These are phyloP conservation scores for Globisporangium carolinianum DNA, from an alignment of 352 stramenopile genomes.

Conservation along the genomic window DNA sequence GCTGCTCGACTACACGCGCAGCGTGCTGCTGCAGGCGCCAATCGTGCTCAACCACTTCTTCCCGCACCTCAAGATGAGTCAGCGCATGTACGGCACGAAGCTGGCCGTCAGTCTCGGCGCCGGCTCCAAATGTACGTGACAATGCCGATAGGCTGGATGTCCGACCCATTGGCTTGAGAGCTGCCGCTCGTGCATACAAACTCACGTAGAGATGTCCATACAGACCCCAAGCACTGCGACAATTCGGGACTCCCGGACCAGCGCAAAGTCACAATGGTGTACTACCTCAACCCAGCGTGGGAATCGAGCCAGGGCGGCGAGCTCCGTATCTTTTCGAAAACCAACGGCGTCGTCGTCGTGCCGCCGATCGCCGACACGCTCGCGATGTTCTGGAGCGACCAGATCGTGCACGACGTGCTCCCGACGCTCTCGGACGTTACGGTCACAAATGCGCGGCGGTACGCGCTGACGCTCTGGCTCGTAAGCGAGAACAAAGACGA, in stretches of 20 bases:
- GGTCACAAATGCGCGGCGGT: slow-evolving; percentile 27
- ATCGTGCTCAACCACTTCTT: slow-evolving; percentile 41
- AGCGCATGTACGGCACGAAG: slow-evolving; percentile 38
- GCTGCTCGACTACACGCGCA: slow-evolving; percentile 45
- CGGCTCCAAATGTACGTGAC: slow-evolving; percentile 34
- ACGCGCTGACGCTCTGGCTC: slow-evolving; percentile 89
- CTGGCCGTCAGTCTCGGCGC: slow-evolving; percentile 41
- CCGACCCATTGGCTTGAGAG: not conserved
- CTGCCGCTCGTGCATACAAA: not conserved
- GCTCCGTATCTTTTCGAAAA: slow-evolving; percentile 38
- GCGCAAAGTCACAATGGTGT: slow-evolving; percentile 64
- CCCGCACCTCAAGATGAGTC: slow-evolving; percentile 39
- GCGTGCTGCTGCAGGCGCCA: slow-evolving; percentile 38
- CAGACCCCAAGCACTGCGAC: slow-evolving; percentile 52
- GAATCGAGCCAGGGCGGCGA: slow-evolving; percentile 40
- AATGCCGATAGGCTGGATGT: not conserved
- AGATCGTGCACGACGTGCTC: slow-evolving; percentile 80
- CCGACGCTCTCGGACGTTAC: slow-evolving; percentile 39
- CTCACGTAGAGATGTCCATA: not conserved
- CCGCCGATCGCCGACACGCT: slow-evolving; percentile 65
- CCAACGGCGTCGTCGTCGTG: slow-evolving; percentile 39
- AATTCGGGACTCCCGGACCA: slow-evolving; percentile 39
- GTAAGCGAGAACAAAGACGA: slow-evolving; percentile 36
- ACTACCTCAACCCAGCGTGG: slow-evolving; percentile 73
- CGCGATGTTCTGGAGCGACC: slow-evolving; percentile 84